phyloP scores from a whole-genome alignment of 2,329 filamentous ascomycete species.

The Fusarium torreyae region DNA sequence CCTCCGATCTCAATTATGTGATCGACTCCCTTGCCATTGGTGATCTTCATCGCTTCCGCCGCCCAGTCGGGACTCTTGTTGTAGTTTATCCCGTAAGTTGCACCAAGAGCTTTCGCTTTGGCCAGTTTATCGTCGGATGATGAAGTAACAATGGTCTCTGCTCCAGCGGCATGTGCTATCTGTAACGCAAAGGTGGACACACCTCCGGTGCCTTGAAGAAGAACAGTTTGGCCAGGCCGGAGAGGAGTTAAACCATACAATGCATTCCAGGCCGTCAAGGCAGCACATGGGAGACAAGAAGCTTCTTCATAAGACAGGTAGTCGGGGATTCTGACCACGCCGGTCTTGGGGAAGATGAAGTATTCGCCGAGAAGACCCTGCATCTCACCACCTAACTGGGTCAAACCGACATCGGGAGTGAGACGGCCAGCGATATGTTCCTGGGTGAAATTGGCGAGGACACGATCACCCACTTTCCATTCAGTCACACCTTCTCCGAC shows the following conservation, averaged over 20 bases:
- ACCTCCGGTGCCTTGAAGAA: not conserved
- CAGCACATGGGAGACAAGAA: not conserved
- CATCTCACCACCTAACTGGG: not conserved
- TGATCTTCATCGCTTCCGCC: constrained; percentile 1
- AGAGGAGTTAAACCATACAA: not conserved
- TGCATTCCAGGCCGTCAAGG: constrained; percentile 1
- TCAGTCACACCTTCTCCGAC: not conserved
- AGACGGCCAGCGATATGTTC: constrained; percentile 2
- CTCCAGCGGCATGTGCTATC: not conserved
- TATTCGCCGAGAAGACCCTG: not conserved
- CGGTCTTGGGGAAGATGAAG: not conserved
- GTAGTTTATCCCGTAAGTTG: not conserved
- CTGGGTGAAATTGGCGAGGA: not conserved
- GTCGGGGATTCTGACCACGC: not conserved
- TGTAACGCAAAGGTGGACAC: constrained; percentile 3
- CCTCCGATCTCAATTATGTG: constrained; percentile 2
- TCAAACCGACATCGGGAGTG: not conserved
- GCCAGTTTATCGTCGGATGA: not conserved
- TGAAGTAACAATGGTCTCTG: not conserved
- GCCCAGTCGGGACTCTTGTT: not conserved
- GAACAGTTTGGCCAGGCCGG: not conserved
- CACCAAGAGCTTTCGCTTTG: not conserved
- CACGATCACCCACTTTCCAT: not conserved
- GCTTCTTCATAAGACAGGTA: not conserved
- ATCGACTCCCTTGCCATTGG: constrained; percentile 1